Evolutionary conservation across 345 rosid genomes (phyloP), one percentile per base, ranked within the genome.

Genomic region (Euphorbia lathyris): DNA sequence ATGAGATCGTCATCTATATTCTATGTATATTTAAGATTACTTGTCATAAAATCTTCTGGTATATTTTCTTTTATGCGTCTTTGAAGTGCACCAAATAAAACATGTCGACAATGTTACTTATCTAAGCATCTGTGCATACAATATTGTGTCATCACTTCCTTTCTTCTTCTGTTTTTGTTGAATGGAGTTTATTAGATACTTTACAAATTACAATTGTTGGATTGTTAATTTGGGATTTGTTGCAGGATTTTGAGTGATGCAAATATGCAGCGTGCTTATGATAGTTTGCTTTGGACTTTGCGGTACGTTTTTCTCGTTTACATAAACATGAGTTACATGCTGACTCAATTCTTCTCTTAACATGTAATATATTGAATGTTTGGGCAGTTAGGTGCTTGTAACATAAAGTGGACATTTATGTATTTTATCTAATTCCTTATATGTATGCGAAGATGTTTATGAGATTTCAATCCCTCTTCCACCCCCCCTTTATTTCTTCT

Each of bases 221-320:
- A 68, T 62, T 77, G 47, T 58, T 48, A 43, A 67, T 23, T 70
- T 61, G 32, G 20, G 29, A 40, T 80, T 64, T 73, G 48, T 71
- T 77, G 71, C 89, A 94, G 98, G 78, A 85, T 94, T 74, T 48
- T 91, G 85, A 86, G 84, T 76, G 95, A 88, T 80, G 90, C 97
- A 70, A 87, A 78, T 79, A 80, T 72, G 79, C 80, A 80, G 76
- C 92, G 84, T 78, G 74, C 86, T 27, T 94, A 88, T 79, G 97
- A 87, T 83, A 90, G 97, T 69, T 77, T 94, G 59, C 81, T 91
- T 16, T 94, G 98, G 98, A 91, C 90, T 73, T 79, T 94, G 84
- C 72, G 97, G 98, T 94, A 86, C 43, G 77, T 56, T 71, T 67
- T 30, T 75, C 51, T 68, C 19, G 42, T 59, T 72, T 22, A 6